Conservation (phyloP, 2,329 filamentous ascomycete species). For the Fusarium tanahbumbuense region DNA sequence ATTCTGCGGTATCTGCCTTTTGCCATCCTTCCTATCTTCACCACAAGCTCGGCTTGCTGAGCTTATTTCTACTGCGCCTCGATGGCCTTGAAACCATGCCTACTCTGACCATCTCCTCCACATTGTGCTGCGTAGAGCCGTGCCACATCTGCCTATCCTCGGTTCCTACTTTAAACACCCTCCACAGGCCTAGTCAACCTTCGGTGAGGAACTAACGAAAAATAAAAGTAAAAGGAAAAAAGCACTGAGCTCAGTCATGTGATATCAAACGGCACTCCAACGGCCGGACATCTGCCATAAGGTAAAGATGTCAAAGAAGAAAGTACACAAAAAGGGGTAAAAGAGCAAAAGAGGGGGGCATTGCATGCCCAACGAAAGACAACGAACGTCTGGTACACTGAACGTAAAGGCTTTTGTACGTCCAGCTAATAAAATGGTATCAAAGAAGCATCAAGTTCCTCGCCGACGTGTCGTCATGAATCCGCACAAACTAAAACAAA, state of each 20-base stretch:
- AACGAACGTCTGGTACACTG: slow-evolving; percentile 44
- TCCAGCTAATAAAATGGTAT: slow-evolving; percentile 48
- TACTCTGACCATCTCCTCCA: slow-evolving; percentile 20
- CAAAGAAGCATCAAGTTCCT: slow-evolving; percentile 45
- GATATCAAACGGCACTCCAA: slow-evolving; percentile 36
- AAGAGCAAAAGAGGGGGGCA: slow-evolving; percentile 24
- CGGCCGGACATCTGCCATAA: slow-evolving; percentile 21
- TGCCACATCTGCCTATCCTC: background rate
- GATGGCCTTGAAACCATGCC: slow-evolving; percentile 2
- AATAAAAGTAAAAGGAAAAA: slow-evolving; percentile 33
- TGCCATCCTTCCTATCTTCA: background rate
- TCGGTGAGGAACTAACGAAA: slow-evolving; percentile 36
- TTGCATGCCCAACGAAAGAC: slow-evolving; percentile 30
- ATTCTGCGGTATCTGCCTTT: slow-evolving; percentile 19
- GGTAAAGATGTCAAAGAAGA: slow-evolving; percentile 24
- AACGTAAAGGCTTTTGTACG: slow-evolving; percentile 39
- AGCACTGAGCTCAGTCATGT: slow-evolving; percentile 43
- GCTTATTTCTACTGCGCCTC: slow-evolving; percentile 9
- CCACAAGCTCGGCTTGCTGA: slow-evolving; percentile 2
- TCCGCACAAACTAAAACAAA: slow-evolving; percentile 23
- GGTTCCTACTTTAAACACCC: slow-evolving; percentile 25
- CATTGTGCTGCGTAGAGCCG: slow-evolving; percentile 2
- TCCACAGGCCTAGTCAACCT: slow-evolving; percentile 32
- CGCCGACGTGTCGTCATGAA: slow-evolving; percentile 44
- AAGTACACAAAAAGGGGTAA: slow-evolving; percentile 32